Base-by-base conservation (phyloP, 2,329 filamentous ascomycete genomes). In the Penicillium sp. region DNA sequence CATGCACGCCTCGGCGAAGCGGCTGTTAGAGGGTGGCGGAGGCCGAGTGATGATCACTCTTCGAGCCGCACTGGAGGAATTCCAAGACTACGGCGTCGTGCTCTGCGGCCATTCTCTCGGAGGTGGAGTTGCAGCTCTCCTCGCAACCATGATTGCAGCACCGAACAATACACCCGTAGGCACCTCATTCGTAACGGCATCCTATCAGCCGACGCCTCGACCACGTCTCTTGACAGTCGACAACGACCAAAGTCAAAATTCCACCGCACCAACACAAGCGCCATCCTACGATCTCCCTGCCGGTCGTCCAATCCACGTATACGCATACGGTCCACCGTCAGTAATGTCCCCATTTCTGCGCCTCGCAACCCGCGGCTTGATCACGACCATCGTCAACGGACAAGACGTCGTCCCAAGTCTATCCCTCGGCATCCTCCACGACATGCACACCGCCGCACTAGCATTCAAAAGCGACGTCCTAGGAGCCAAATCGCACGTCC, bases 281-380 rank as follows among this genome's bases (percentile, higher is more conserved):
- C 42, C 50, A 33, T 38, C 48, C 17, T 62, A 78, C 20, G 72
- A 69, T 12, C 70, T 88, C 0, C 84, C 84, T 0, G 52, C 80
- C 0, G 78, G 80, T 11, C 75, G 84, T 0, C 80, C 82, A 2
- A 82, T 88, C 13, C 84, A 89, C 51, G 84, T 87, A 9, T 89
- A 85, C 56, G 81, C 84, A 5, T 89, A 87, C 56, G 84, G 84
- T 0, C 80, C 84, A 1, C 83, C 84, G 0, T 77, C 82, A 0
- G 82, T 81, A 10, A 78, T 88, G 74, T 85, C 82, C 0, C 72
- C 81, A 0, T 76, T 79, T 2, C 71, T 89, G 6, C 77, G 83
- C 28, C 75, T 76, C 41, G 80, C 80, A 8, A 88, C 84, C 0
- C 73, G 81, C 10, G 84, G 82, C 1, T 71, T 89, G 6, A 82